A percentile compares a stretch with the other conserved stretches of the same genome.
Conservation (phyloP, 345 rosid species). For the Corchorus capsularis region DNA sequence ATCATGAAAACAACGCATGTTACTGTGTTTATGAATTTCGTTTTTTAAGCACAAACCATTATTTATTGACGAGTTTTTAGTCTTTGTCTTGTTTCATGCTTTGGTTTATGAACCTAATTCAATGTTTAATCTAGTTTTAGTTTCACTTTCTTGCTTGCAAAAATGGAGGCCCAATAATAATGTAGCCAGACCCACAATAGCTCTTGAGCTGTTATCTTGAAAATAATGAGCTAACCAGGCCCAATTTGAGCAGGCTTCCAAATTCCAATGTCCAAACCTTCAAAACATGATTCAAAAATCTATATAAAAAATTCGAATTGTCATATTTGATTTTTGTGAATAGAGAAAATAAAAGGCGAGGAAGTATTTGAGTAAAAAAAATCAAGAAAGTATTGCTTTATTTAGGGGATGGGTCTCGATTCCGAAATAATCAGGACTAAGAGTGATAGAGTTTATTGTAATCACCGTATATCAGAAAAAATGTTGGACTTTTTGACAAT, state of each 20-base stretch:
- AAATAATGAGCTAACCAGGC: not conserved
- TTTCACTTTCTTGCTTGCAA: not conserved
- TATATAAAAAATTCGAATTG: too few species aligned
- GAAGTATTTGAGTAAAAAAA: too few species aligned
- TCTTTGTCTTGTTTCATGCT: too few species aligned
- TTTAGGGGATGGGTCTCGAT: not conserved
- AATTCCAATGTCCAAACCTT: not conserved
- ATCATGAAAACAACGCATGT: conserved; percentile 19
- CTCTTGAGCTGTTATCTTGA: not conserved
- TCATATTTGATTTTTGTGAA: too few species aligned
- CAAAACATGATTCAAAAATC: not conserved
- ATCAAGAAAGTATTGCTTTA: too few species aligned
- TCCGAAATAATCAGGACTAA: too few species aligned
- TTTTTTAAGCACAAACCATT: too few species aligned
- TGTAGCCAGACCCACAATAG: not conserved
- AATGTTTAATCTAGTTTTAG: not conserved
- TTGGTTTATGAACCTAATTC: too few species aligned
- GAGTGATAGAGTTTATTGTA: too few species aligned
- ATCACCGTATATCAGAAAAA: too few species aligned
- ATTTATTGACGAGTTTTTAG: too few species aligned
- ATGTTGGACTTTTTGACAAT: not conserved
- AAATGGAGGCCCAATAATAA: not conserved
- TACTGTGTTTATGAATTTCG: not conserved
- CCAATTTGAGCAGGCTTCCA: not conserved
- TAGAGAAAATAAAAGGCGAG: too few species aligned